Conservation (phyloP, 331 rosid species). For the Stylosanthes scabra region DNA sequence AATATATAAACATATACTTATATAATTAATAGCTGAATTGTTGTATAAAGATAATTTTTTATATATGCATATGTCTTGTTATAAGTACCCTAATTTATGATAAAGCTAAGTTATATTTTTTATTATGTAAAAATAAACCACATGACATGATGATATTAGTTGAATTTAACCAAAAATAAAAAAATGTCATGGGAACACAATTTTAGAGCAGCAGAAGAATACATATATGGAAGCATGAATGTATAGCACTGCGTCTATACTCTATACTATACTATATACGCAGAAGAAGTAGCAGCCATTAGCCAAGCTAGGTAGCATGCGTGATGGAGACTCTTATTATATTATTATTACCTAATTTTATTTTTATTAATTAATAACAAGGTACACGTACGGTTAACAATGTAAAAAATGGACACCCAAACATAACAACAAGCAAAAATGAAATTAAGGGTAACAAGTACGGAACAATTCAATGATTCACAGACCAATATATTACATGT, state of each 20-base stretch:
- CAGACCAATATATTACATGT: neutral
- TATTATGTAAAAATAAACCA: too few relatives aligned
- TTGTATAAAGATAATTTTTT: too few relatives aligned
- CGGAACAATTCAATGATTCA: conserved; percentile 17
- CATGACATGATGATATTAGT: too few relatives aligned
- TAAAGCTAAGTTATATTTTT: too few relatives aligned
- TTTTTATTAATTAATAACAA: conserved; percentile 8
- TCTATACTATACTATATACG: too few relatives aligned
- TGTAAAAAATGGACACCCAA: conserved; percentile 6
- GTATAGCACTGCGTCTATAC: conserved; percentile 29
- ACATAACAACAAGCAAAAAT: neutral
- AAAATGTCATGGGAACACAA: conserved; percentile 32
- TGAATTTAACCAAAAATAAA: too few relatives aligned
- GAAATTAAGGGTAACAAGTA: neutral
- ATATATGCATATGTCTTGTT: too few relatives aligned
- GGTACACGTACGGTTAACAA: conserved; percentile 17
- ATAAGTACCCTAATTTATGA: too few relatives aligned
- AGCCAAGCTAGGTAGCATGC: conserved; percentile 46
- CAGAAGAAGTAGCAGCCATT: conserved; percentile 35
- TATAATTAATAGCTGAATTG: too few relatives aligned
- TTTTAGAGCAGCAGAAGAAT: conserved; percentile 12
- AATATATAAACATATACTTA: too few relatives aligned
- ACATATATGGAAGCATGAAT: conserved; percentile 5
- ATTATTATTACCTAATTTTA: too few relatives aligned
- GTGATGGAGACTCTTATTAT: conserved; percentile 28